Evolutionary conservation across 257 asterid species (phyloP).

Genomic region (Parsonsia alboflavescens): DNA sequence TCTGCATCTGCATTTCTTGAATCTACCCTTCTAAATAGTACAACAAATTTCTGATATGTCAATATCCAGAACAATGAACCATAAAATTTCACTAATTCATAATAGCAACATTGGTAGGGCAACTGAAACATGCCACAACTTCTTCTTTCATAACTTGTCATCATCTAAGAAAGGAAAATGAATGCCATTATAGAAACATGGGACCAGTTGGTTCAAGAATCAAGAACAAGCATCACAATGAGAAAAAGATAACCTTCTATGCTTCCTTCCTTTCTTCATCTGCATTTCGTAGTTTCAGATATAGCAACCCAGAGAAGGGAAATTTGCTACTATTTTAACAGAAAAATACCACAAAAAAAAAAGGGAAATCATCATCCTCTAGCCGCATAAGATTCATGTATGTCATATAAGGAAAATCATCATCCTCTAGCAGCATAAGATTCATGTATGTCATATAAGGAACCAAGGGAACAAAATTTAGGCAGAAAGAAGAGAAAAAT

Average conservation of each 20-base stretch:
- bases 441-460: background rate
- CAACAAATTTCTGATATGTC: background rate
- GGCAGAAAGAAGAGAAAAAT: background rate
- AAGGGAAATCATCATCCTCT: background rate
- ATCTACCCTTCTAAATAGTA: conserved; percentile 5
- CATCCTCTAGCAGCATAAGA: background rate
- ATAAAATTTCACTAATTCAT: background rate
- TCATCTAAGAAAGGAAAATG: background rate
- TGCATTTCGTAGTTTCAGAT: background rate
- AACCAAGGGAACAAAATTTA: background rate
- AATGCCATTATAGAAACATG: background rate
- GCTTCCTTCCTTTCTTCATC: background rate
- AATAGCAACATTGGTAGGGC: background rate
- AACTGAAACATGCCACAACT: background rate
- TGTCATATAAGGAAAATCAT: background rate
- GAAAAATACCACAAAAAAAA: background rate
- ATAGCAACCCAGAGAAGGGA: background rate
- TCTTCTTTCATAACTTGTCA: background rate
- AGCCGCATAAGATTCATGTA: background rate
- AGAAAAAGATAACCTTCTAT: background rate
- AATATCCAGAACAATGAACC: background rate
- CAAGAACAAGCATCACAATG: background rate
- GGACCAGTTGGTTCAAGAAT: background rate
- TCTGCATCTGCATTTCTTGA: background rate
- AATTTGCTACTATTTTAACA: background rate